A percentile compares a stretch with the other conserved stretches of the same genome.
phyloP scores from a whole-genome alignment of 2,329 filamentous ascomycete genomes.

The Aspergillus flavus region DNA sequence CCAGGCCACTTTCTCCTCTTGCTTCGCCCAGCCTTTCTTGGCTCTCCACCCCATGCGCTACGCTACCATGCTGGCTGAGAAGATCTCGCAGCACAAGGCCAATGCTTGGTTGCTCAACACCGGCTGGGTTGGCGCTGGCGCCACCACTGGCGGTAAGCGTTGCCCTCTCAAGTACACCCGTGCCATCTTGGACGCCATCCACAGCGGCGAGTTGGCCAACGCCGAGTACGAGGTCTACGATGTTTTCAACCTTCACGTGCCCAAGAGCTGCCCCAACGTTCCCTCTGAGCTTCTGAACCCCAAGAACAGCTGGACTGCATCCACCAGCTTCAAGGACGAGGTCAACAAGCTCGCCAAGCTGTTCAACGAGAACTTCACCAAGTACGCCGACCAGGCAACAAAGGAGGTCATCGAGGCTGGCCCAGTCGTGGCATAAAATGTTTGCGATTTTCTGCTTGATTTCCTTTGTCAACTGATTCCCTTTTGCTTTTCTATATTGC shows the following conservation, averaged over 20 bases:
- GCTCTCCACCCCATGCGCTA: slow-evolving; percentile 99
- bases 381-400: slow-evolving; percentile 85
- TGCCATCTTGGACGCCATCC: slow-evolving; percentile 96
- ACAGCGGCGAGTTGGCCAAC: slow-evolving; percentile 92
- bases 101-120: slow-evolving; percentile 99
- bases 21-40: slow-evolving; percentile 98
- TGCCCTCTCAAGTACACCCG: slow-evolving; percentile 99
- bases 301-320: slow-evolving; percentile 85
- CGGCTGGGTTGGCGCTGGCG: slow-evolving; percentile 92
- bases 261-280: slow-evolving; percentile 85
- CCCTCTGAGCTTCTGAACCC: slow-evolving; percentile 94
- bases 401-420: slow-evolving; percentile 69
- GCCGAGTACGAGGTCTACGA: slow-evolving; percentile 94
- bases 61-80: slow-evolving; percentile 96
- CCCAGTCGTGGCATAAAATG: slow-evolving; percentile 34
- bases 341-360: slow-evolving; percentile 86
- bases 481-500: slow-evolving; percentile 32
- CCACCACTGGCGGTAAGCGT: slow-evolving; percentile 88
- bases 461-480: slow-evolving; percentile 19
- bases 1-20: slow-evolving; percentile 97
- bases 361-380: slow-evolving; percentile 97
- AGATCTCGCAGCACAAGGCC: slow-evolving; percentile 92
- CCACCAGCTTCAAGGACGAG: slow-evolving; percentile 79
- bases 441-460: slow-evolving; percentile 4
- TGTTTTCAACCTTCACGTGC: slow-evolving; percentile 95